Conservation (phyloP, 352 stramenopile genomes). For the Globisporangium abappressorium region DNA sequence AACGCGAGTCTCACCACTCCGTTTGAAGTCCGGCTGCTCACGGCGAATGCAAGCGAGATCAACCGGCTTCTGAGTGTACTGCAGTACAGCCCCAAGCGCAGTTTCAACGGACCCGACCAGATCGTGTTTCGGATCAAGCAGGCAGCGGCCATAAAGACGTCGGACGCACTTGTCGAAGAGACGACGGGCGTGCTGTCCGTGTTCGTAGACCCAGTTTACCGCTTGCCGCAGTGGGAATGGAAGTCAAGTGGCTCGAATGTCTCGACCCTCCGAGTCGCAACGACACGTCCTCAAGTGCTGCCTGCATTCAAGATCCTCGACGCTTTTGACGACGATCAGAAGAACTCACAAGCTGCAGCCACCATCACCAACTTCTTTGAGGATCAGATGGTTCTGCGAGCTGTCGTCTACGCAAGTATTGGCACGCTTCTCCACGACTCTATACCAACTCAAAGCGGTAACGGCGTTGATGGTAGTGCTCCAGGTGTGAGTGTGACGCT, state of each 20-base stretch:
- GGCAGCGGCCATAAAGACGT: neutral
- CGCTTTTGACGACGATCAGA: neutral
- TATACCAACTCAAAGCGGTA: neutral
- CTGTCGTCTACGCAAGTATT: neutral
- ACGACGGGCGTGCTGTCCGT: constrained; percentile 26
- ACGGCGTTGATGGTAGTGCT: neutral
- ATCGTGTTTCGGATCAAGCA: constrained; percentile 30
- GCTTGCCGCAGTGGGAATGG: constrained; percentile 28
- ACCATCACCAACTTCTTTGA: constrained; percentile 8
- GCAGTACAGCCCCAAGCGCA: constrained; percentile 24
- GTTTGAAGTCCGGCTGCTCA: constrained; percentile 8
- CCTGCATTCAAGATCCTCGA: constrained; percentile 16
- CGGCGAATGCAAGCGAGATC: constrained; percentile 3
- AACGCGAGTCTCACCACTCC: neutral
- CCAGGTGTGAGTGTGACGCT: constrained; percentile 1
- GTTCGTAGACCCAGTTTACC: constrained; percentile 30
- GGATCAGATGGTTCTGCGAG: constrained; percentile 10
- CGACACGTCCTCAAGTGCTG: neutral
- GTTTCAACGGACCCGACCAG: constrained; percentile 40
- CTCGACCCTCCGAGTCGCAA: constrained; percentile 9
- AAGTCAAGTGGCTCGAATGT: constrained; percentile 12
- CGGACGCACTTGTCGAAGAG: constrained; percentile 3
- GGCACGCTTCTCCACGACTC: constrained; percentile 12
- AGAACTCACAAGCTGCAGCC: neutral
- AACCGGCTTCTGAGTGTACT: constrained; percentile 20